Evolutionary conservation across 495 filamentous ascomycete species (phyloP), one percentile per base, ranked within the genome.

Genomic region (Neurospora cerealis): DNA sequence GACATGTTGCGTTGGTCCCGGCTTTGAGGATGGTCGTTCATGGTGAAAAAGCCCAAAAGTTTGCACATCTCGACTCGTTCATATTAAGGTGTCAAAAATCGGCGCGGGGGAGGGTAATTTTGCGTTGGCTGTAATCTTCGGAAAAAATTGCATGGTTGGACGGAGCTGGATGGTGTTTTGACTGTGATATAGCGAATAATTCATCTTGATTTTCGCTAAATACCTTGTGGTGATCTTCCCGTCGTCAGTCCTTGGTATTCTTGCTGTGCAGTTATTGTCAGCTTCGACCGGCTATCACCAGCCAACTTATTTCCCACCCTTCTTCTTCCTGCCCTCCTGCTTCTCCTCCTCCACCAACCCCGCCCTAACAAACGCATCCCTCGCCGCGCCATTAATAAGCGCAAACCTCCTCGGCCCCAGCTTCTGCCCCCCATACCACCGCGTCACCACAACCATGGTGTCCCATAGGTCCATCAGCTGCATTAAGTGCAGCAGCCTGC

Each of bases 391-490:
- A 78, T 96, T 96, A 75, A 99, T 98, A 34, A 97, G 84, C 39
- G 93, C 88, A 81, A 99, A 99, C 73, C 96, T 84, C 78, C 94
- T 91, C 69, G 95, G 94, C 0, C 96, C 96, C 32, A 99, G 81
- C 73, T 93, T 90, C 54, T 95, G 86, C 0, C 96, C 96, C 0
- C 96, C 96, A 83, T 96, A 98, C 96, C 96, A 99, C 70, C 96
- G 82, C 42, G 92, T 93, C 21, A 99, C 96, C n/a, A 99, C 92
- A 2, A 98, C 94, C 80, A 98, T 89, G 9, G 91, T 89, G 81
- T 96, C 89, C 93, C 93, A 97, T 10, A 96, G 88, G 81, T 94
- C 92, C 94, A 98, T 98, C 76, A 95, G 79, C 85, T 97, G 93
- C 90, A 99, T 90, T 69, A 99, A 83, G 83, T 96, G 93, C 48